Conservation (phyloP, 768 basidiomycete species). For the Leucosporidium scottii region DNA sequence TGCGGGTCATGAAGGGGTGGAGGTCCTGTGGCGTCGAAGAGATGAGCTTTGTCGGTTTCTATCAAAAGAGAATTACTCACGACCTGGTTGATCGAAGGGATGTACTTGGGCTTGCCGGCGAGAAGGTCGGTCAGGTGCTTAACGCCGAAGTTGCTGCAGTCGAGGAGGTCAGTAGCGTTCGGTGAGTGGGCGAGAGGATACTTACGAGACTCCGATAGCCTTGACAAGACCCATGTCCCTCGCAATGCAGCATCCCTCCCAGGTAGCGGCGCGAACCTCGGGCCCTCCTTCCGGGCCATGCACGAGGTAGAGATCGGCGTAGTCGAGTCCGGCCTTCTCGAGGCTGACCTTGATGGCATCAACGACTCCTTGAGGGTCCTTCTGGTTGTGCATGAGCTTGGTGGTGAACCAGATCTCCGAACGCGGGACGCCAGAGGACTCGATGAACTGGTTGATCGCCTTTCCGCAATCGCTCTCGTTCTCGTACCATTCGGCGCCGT, state of each 20-base stretch:
- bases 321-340: constrained; percentile 51
- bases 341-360: constrained; percentile 54
- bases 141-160: constrained; percentile 32
- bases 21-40: constrained; percentile 52
- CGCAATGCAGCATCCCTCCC: constrained; percentile 60
- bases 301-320: constrained; percentile 27
- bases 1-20: constrained; percentile 66
- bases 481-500: constrained; percentile 47
- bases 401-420: constrained; percentile 63
- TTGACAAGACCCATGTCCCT: constrained; percentile 55
- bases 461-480: constrained; percentile 61
- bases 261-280: constrained; percentile 54
- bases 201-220: constrained; percentile 55
- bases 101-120: constrained; percentile 36
- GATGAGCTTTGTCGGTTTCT: background rate
- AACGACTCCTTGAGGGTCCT: constrained; percentile 42
- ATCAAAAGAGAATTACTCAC: too few species aligned
- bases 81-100: constrained; percentile 61
- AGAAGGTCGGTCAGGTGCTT: constrained; percentile 36
- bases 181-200: background rate
- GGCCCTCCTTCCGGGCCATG: constrained; percentile 57
- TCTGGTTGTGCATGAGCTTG: constrained; percentile 54
- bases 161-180: background rate
- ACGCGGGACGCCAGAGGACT: constrained; percentile 49
- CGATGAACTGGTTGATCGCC: constrained; percentile 55